Conservation (phyloP, 2,329 filamentous ascomycete species). For the Gaeumannomyces sp. region DNA sequence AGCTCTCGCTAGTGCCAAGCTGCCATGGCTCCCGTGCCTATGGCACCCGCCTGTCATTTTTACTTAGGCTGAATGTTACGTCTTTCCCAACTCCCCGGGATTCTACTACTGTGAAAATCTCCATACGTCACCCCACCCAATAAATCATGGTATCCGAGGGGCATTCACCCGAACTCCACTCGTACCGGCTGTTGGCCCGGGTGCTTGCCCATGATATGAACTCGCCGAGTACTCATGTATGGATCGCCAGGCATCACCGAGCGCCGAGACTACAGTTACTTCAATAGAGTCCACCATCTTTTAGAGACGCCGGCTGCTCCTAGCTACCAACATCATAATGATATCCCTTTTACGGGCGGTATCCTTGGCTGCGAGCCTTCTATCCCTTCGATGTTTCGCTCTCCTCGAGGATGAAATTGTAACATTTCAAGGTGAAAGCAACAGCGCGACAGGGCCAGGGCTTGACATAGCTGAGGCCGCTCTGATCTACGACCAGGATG, state of each 20-base stretch:
- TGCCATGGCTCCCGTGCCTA: not conserved
- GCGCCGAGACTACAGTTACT: not conserved
- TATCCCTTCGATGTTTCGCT: not conserved
- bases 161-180: not conserved
- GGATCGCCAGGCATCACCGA: not conserved
- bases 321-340: no score
- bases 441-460: not conserved
- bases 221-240: not conserved
- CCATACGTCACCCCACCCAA: not conserved
- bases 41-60: no score
- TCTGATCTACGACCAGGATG: conserved; percentile 24
- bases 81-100: no score
- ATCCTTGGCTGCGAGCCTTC: no score
- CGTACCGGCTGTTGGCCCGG: not conserved
- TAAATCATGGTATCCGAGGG: not conserved
- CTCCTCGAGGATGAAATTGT: conserved; percentile 15
- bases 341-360: no score
- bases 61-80: no score
- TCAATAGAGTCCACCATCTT: not conserved
- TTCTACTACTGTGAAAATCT: no score
- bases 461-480: conserved; percentile 24
- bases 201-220: not conserved
- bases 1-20: not conserved
- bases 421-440: conserved; percentile 11
- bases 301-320: no score